These are phyloP conservation scores for Ophiostoma perfectum DNA, from an alignment of 2,329 filamentous ascomycete species.

Conservation along the genomic window DNA sequence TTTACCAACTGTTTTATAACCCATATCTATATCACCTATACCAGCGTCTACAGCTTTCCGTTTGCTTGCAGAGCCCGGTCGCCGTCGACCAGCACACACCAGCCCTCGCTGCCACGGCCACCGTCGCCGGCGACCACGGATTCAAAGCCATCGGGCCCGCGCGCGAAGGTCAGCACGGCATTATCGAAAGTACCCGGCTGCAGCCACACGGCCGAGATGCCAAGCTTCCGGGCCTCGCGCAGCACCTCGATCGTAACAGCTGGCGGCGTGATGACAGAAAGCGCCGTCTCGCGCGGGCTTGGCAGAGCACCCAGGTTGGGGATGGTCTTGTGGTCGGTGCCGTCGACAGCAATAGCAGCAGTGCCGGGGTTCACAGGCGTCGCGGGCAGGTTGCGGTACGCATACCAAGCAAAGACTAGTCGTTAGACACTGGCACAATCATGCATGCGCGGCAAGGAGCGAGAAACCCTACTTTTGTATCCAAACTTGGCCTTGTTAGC, in stretches of 20 bases:
- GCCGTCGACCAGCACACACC: constrained; percentile 84
- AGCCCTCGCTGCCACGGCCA: constrained; percentile 64
- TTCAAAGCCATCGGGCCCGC: constrained; percentile 50
- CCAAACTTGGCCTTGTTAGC: constrained; percentile 82
- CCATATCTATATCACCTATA: neutral
- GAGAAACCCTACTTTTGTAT: constrained; percentile 62
- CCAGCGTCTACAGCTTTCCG: constrained; percentile 39
- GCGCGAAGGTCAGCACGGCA: constrained; percentile 64
- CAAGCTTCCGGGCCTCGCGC: constrained; percentile 67
- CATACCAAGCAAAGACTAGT: constrained; percentile 85
- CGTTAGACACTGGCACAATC: neutral
- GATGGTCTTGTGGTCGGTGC: constrained; percentile 57
- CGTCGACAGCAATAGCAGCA: constrained; percentile 55
- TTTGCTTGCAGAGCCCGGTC: constrained; percentile 56
- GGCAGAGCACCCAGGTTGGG: constrained; percentile 60
- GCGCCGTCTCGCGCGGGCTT: constrained; percentile 62
- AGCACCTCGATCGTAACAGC: constrained; percentile 67
- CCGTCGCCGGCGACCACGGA: constrained; percentile 63
- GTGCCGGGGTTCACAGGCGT: constrained; percentile 77
- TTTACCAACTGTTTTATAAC: no score
- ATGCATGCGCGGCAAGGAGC: no score
- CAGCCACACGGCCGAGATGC: constrained; percentile 74
- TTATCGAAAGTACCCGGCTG: constrained; percentile 87
- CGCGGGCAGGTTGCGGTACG: constrained; percentile 65
- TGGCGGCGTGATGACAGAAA: constrained; percentile 86